Evolutionary conservation across 2,329 filamentous ascomycete species (phyloP).

Genomic region (Exophiala oligosperma): DNA sequence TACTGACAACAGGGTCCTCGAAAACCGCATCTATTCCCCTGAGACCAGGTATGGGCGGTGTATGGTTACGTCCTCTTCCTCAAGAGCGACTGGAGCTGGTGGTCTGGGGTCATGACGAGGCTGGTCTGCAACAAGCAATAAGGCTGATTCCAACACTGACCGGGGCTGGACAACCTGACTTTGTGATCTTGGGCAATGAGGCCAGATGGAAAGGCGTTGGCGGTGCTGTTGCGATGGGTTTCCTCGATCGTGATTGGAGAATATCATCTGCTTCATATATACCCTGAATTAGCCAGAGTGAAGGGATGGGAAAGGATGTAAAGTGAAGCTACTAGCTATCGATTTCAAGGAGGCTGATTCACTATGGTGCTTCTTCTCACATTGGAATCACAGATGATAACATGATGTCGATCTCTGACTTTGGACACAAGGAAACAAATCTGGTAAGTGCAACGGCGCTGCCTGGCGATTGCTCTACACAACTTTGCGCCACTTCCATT

Average conservation of each 20-base stretch:
- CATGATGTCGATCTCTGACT: too few species aligned
- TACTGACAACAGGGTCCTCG: conserved; percentile 18
- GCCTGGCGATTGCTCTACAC: neutral
- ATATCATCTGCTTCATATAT: conserved; percentile 51
- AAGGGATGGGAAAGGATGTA: neutral
- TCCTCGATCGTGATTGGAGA: conserved; percentile 56
- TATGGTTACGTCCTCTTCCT: conserved; percentile 52
- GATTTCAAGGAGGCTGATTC: neutral
- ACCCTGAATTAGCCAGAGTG: conserved; percentile 4
- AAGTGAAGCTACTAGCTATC: neutral
- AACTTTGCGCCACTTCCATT: neutral
- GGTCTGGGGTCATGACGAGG: conserved; percentile 54
- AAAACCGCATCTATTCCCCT: conserved; percentile 33
- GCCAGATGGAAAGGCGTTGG: conserved; percentile 54
- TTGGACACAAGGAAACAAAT: neutral
- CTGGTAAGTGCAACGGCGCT: neutral
- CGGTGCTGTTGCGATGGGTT: conserved; percentile 55
- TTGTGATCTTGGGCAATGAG: conserved; percentile 49
- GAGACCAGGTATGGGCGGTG: conserved; percentile 46
- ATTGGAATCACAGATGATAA: too few species aligned
- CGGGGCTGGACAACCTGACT: conserved; percentile 59
- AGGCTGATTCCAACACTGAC: conserved; percentile 57
- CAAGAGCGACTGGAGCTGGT: conserved; percentile 54
- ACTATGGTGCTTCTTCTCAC: too few species aligned
- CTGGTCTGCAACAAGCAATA: conserved; percentile 50